phyloP scores from a whole-genome alignment of 2,329 filamentous ascomycete genomes.

The Scedosporium aurantiacum region DNA sequence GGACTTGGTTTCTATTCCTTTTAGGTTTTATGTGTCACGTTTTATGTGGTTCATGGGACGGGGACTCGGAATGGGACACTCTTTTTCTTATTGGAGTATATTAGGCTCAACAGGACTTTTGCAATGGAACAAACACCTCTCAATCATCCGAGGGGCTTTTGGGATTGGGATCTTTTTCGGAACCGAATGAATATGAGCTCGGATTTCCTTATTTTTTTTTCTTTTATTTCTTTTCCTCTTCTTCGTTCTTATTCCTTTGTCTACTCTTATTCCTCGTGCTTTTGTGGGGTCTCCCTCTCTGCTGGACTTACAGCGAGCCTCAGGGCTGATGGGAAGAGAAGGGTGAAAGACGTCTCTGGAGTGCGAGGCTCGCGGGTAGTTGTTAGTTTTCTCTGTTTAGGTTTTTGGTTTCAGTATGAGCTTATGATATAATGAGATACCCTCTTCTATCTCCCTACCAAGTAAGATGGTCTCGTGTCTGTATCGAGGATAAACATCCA shows the following conservation, averaged over 20 bases:
- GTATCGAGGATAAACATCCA: too few relatives aligned
- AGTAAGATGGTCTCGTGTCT: background rate
- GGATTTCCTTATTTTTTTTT: background rate
- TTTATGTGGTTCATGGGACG: too few relatives aligned
- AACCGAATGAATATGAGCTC: background rate
- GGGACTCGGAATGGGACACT: too few relatives aligned
- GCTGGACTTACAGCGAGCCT: too few relatives aligned
- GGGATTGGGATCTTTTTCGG: background rate
- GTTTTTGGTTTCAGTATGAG: constrained; percentile 2
- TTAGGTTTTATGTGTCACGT: too few relatives aligned
- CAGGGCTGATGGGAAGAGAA: too few relatives aligned
- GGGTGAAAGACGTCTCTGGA: background rate
- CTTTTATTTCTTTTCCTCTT: background rate
- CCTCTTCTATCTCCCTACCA: constrained; percentile 4
- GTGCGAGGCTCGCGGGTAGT: background rate
- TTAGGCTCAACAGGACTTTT: too few relatives aligned
- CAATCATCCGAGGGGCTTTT: background rate
- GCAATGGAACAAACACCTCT: too few relatives aligned
- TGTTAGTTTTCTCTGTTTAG: background rate
- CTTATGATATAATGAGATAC: constrained; percentile 7
- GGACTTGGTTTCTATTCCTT: too few relatives aligned
- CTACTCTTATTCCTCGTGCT: background rate
- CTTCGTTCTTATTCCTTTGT: background rate
- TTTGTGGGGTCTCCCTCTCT: too few relatives aligned
- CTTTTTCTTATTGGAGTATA: too few relatives aligned